phyloP scores from a whole-genome alignment of 75 land plant species.

The Sequoia sempervirens region DNA sequence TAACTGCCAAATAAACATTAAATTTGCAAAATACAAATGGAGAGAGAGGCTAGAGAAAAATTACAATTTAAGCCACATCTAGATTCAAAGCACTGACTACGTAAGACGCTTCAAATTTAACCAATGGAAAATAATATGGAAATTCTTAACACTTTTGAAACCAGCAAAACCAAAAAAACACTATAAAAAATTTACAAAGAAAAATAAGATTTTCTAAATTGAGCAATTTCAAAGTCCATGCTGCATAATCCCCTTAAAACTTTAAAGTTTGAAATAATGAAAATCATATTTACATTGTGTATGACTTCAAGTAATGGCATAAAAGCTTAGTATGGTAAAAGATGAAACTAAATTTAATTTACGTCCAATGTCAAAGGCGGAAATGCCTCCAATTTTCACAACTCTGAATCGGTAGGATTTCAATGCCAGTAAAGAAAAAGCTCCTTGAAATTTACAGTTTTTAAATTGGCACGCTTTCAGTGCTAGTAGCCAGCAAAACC shows the following conservation, averaged over 20 bases:
- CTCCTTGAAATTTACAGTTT: no score
- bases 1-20: no score
- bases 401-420: neutral
- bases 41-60: neutral
- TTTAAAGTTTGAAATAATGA: neutral
- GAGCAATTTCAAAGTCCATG: neutral
- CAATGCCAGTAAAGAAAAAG: no score
- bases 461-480: no score
- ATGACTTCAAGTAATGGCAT: neutral
- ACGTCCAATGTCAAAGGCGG: neutral
- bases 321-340: neutral
- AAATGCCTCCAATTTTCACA: neutral
- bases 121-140: neutral
- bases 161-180: neutral
- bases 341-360: neutral
- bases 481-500: no score
- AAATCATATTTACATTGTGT: no score
- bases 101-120: neutral
- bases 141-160: neutral
- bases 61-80: no score
- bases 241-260: neutral
- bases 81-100: neutral
- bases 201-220: no score
- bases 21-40: no score
- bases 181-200: no score